Evolutionary conservation across 148 eudicot genomes (phyloP), one percentile per base, ranked within the genome.

Genomic region (Nepenthes mirabilis): DNA sequence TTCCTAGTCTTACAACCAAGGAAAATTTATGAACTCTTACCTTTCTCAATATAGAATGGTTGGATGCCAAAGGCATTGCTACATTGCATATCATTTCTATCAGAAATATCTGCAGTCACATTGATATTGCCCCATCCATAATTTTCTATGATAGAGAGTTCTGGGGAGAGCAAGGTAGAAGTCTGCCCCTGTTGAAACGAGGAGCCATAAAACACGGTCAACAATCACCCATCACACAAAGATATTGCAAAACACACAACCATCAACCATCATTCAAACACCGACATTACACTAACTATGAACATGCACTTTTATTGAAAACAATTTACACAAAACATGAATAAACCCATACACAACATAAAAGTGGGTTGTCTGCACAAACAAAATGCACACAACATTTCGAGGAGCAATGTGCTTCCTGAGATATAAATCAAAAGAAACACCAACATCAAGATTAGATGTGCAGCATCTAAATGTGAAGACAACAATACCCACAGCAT

Each of bases 21-120:
- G 45, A 33, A n/a, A 11, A n/a, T 36, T 23, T 32, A 7, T 49
- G 23, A 58, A 54, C 56, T 36, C 35, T 58, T 77, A 85, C 96
- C 96, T 76, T 73, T 82, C 64, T 77, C 70, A 59, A 93, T 88
- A 64, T 80, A 88, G 76, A 93, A 93, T 48, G 99, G 99, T 71
- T 80, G 77, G 63, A 93, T 69, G 11, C 96, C 99, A 74, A 88
- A 93, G 47, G 69, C 60, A 65, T 70, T 70, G 73, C 82, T 90
- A 59, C 79, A 71, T 43, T 74, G 80, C 88, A 77, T 83, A 36
- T 62, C 77, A 52, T 59, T 73, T 12, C 57, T 59, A 36, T 67
- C 52, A 47, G 64, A 57, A 61, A 2, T 33, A 64, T 52, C 75
- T 2, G 52, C 52, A 48, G 67, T 68, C 36, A 35, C 52, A 35